Base-by-base conservation (phyloP, 2,329 filamentous ascomycete genomes). In the Aspergillus clavatus region DNA sequence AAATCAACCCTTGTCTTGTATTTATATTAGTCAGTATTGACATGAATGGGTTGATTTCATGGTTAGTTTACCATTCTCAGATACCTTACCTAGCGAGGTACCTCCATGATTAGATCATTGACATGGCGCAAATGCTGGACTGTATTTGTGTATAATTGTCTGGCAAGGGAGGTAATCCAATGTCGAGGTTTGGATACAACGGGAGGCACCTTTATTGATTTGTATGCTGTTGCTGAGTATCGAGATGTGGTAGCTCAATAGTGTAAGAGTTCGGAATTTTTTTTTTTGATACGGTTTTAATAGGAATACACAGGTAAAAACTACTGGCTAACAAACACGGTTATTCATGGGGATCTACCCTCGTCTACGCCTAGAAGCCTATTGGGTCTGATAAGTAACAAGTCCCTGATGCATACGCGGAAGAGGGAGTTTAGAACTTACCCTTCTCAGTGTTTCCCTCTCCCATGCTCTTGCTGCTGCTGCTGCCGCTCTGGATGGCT, bases 401-500 rank as follows among this genome's bases (percentile, higher is more conserved):
- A n/a, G n/a, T n/a, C n/a, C n/a, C n/a, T n/a, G n/a, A n/a, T n/a
- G n/a, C n/a, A n/a, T 16, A 16, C 29, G 7, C 14, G 29, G 7
- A 18, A 33, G 7, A 10, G 3, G n/a, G 5, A 33, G 14, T 4
- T 16, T 4, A 21, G 4, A 24, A 58, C 60, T 51, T 40, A 71
- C 69, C 66, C 38, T 69, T 67, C 69, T 97, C 91, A 0, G 91
- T 97, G 65, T 93, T 95, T 1, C 91, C 91, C 38, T 91, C 87
- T 1, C 91, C 91, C 91, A 96, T 95, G 66, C 88, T 93, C 79
- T 83, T 90, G 66, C 81, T 94, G 43, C 87, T 84, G 45, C 84
- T 89, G 71, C 87, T 95, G 18, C 90, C 91, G 59, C 88, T 95
- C 71, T 95, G 89, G 41, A 96, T 94, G 4, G 87, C 83, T 0